A percentile compares a stretch with the other conserved stretches of the same genome.
Evolutionary conservation across 2,329 filamentous ascomycete species (phyloP).

Genomic region (Colletotrichum sidae): DNA sequence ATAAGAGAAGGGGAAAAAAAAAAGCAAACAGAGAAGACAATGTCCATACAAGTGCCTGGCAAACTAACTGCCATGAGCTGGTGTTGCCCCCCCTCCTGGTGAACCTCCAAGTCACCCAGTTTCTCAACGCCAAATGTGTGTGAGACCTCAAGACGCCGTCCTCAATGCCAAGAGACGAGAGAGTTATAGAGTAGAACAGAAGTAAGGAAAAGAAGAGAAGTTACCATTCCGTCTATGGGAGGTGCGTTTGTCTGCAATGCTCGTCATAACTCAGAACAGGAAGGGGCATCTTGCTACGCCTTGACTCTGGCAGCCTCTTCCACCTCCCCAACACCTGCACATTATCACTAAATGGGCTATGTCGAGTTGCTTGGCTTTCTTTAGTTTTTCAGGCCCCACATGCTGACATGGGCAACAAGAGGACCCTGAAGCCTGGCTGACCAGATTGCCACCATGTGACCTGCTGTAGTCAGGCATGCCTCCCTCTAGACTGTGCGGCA

Average conservation of each 20-base stretch:
- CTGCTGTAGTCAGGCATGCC: not conserved
- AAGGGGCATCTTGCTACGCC: not conserved
- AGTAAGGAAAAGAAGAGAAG: slow-evolving; percentile 12
- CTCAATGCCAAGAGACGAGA: slow-evolving; percentile 29
- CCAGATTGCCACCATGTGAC: not conserved
- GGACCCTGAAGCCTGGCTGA: slow-evolving; percentile 2
- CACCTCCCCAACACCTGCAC: slow-evolving; percentile 3
- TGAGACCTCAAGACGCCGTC: slow-evolving; percentile 31
- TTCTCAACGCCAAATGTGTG: slow-evolving; percentile 22
- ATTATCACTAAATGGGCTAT: slow-evolving; percentile 17
- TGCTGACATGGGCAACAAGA: not conserved
- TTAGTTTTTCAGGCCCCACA: too few species aligned
- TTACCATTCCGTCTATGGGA: slow-evolving; percentile 28
- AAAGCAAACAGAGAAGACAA: not conserved
- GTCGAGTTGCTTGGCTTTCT: slow-evolving; percentile 1
- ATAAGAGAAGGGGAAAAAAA: not conserved
- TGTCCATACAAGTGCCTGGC: not conserved
- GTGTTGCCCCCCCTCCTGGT: slow-evolving; percentile 9
- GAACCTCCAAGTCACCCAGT: slow-evolving; percentile 16
- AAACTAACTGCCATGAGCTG: not conserved
- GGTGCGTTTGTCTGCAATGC: slow-evolving; percentile 5
- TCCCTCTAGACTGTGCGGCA: slow-evolving; percentile 8
- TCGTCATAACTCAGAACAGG: slow-evolving; percentile 21
- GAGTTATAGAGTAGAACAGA: slow-evolving; percentile 30
- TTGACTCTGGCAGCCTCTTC: not conserved